Evolutionary conservation across 2,329 filamentous ascomycete genomes (phyloP).

Genomic region (Colletotrichum nymphaeae): DNA sequence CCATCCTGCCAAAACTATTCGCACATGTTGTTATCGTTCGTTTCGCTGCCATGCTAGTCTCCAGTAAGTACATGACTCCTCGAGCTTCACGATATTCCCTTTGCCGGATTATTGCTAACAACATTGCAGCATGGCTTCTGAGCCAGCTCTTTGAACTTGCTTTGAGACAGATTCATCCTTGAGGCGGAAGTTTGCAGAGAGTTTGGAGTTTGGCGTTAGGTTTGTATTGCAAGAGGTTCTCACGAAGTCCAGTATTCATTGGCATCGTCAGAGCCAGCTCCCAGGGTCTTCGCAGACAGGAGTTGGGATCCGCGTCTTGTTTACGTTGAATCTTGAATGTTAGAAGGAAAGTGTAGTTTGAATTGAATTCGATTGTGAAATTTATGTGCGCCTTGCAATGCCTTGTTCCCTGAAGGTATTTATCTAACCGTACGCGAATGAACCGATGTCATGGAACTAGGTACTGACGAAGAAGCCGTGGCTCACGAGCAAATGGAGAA

Average conservation of each 20-base stretch:
- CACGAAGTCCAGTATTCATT: too few species aligned
- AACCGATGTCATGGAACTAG: background rate
- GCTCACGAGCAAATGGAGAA: background rate
- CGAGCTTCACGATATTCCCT: too few species aligned
- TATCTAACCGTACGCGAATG: background rate
- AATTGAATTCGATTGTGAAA: background rate
- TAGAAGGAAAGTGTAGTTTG: background rate
- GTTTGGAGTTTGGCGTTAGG: background rate
- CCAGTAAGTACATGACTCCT: too few species aligned
- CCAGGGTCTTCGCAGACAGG: too few species aligned
- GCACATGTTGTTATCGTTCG: too few species aligned
- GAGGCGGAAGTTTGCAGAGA: background rate
- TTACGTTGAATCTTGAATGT: background rate
- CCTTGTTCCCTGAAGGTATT: background rate
- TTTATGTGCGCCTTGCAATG: background rate
- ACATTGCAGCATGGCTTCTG: background rate
- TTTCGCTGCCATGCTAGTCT: too few species aligned
- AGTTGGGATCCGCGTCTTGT: too few species aligned
- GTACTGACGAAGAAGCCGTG: background rate
- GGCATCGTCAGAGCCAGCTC: too few species aligned
- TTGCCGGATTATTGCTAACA: too few species aligned
- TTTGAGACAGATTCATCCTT: background rate
- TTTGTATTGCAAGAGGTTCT: background rate
- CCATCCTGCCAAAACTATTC: too few species aligned
- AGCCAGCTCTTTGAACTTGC: background rate